Base-by-base conservation (phyloP, 164 flowering plant genomes). In the Euptelea pleiosperma region DNA sequence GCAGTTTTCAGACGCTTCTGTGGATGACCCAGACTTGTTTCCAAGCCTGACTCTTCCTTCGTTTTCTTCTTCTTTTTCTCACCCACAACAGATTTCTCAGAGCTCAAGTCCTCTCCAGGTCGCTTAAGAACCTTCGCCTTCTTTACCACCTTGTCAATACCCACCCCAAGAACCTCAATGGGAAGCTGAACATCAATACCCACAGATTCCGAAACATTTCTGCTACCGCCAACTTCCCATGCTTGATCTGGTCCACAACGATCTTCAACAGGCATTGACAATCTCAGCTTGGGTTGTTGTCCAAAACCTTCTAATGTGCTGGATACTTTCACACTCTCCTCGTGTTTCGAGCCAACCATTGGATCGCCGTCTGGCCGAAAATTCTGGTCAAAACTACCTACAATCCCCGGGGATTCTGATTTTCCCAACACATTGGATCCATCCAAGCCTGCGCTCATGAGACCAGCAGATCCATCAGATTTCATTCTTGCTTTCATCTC, bases 11-110 rank as follows among this genome's bases (percentile, higher is more conserved):
- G 49, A 43, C 45, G 79, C 63, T 76, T 77, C 57, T 57, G 65
- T 6, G 46, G 58, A 42, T 44, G 61, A 35, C 58, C 74, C 7
- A 68, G 31, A 28, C 43, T 52, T 12, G 55, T 16, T 55, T 73
- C 79, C 12, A 44, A 10, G 6, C 64, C 66, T 33, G 34, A 12
- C 57, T 66, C 75, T 56, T 72, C 77, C 68, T n/a, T n/a, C n/a
- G 63, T 77, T 42, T 78, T 83, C n/a, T n/a, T n/a, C 62, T 63
- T 83, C 79, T 76, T 91, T 69, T 74, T 79, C 64, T 76, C 78
- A 33, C 61, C 75, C 16, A 37, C 28, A 1, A 36, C 46, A 39
- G 79, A 46, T 53, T 60, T 75, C 18, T 73, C 84, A 52, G 75
- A 48, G 49, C 44, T 52, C 52, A 63, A 6, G 41, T 79, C 82